Evolutionary conservation across 176 grass and related monocot genomes (phyloP).

Genomic region (Areca catechu): DNA sequence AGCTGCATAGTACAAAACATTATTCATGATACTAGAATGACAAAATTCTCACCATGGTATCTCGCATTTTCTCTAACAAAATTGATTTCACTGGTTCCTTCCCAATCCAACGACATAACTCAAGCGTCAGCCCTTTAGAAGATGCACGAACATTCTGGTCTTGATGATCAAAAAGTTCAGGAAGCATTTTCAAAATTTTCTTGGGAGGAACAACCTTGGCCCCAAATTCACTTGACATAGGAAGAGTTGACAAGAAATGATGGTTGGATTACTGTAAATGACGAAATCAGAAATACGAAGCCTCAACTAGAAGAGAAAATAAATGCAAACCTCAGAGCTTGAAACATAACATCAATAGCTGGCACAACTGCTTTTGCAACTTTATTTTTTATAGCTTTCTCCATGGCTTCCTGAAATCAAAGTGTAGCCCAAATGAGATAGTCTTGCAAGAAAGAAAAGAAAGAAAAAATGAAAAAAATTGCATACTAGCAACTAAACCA

Average conservation of each 20-base stretch:
- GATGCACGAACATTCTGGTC: conserved; percentile 97
- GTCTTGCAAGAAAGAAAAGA: conserved; percentile 1
- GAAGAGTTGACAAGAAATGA: conserved; percentile 5
- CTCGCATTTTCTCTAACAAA: conserved; percentile 98
- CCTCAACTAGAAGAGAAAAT: background rate
- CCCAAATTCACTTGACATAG: conserved; percentile 73
- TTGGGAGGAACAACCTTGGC: conserved; percentile 83
- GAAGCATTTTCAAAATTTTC: conserved; percentile 98
- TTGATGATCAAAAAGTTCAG: conserved; percentile 94
- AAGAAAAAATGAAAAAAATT: background rate
- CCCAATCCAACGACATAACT: conserved; percentile 96
- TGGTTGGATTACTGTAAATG: background rate
- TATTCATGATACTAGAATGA: conserved; percentile 1
- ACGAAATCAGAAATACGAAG: conserved; percentile 2
- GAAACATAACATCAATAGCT: conserved; percentile 99
- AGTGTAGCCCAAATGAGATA: conserved; percentile 16
- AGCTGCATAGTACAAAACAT: conserved; percentile 1
- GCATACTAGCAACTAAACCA: background rate
- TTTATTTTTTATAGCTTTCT: conserved; percentile 97
- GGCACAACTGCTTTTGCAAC: conserved; percentile 99
- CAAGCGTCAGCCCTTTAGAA: conserved; percentile 93
- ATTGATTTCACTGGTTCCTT: conserved; percentile 95
- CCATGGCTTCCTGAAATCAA: conserved; percentile 85
- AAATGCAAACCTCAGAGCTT: conserved; percentile 73
- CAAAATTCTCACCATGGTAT: conserved; percentile 70